Conservation (phyloP, 106 monocot genomes). For the Alisma plantagoaquatica region DNA sequence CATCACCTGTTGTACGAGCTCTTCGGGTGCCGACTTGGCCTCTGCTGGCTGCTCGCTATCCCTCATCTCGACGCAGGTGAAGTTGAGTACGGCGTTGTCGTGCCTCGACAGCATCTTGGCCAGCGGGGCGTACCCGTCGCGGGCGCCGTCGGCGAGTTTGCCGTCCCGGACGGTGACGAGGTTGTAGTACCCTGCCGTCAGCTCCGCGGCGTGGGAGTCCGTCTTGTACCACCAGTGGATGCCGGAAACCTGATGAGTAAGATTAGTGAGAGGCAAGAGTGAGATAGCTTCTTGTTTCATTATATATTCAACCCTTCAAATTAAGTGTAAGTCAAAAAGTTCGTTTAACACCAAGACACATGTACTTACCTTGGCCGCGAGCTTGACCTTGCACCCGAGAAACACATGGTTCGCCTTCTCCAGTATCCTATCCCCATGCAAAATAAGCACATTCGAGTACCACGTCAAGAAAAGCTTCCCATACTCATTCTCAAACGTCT, state of each 20-base stretch:
- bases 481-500: slow-evolving; percentile 18
- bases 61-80: slow-evolving; percentile 64
- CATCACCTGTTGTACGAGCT: slow-evolving; percentile 56
- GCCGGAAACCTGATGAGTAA: slow-evolving; percentile 32
- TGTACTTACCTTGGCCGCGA: slow-evolving; percentile 43
- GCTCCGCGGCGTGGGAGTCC: slow-evolving; percentile 49
- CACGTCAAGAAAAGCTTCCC: slow-evolving; percentile 59
- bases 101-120: slow-evolving; percentile 39
- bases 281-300: no score
- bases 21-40: slow-evolving; percentile 42
- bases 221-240: slow-evolving; percentile 56
- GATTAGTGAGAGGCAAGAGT: background rate
- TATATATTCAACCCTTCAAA: no score
- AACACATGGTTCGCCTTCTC: slow-evolving; percentile 40
- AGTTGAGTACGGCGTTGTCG: slow-evolving; percentile 37
- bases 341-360: background rate
- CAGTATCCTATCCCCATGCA: slow-evolving; percentile 43
- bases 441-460: slow-evolving; percentile 59
- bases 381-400: slow-evolving; percentile 40
- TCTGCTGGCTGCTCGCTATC: slow-evolving; percentile 30
- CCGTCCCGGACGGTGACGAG: no score
- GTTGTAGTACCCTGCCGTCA: slow-evolving; percentile 57
- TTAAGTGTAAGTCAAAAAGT: no score
- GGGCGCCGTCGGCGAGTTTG: no score
- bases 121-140: slow-evolving; percentile 44